A percentile compares a stretch with the other conserved stretches of the same genome.
These are phyloP conservation scores for sunflower (Helianthus annuus) DNA, from an alignment of 129 eudicot species.

Conservation along the genomic window DNA sequence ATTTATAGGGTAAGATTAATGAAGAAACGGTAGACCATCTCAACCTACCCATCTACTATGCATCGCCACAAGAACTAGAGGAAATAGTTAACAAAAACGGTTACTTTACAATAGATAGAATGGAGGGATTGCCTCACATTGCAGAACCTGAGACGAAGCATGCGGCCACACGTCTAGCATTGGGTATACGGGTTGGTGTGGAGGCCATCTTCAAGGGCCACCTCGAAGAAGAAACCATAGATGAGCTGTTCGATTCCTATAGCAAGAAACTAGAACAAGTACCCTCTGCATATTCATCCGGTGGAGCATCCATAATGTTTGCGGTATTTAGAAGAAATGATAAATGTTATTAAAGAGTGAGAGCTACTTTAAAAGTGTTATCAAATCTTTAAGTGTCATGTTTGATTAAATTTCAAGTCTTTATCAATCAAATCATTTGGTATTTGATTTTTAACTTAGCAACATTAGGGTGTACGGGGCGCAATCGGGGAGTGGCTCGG, in stretches of 20 bases:
- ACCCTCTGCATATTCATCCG: slow-evolving; percentile 15
- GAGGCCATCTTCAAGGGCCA: slow-evolving; percentile 28
- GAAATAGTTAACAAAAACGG: slow-evolving; percentile 26
- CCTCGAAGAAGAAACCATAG: slow-evolving; percentile 33
- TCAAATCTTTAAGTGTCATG: not conserved
- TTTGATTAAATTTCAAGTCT: not conserved
- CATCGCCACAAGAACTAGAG: slow-evolving; percentile 39
- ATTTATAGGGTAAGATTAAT: slow-evolving; percentile 37
- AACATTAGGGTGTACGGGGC: no score
- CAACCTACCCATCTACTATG: slow-evolving; percentile 37
- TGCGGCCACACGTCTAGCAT: slow-evolving; percentile 23
- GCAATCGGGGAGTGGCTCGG: no score
- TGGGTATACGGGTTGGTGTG: slow-evolving; percentile 33
- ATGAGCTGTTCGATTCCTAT: slow-evolving; percentile 37
- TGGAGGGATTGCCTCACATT: slow-evolving; percentile 31
- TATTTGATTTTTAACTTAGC: no score
- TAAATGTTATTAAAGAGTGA: not conserved
- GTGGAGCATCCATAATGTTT: slow-evolving; percentile 33
- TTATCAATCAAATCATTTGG: not conserved
- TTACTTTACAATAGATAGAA: slow-evolving; percentile 27
- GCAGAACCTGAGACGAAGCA: slow-evolving; percentile 21
- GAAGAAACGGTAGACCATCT: slow-evolving; percentile 35
- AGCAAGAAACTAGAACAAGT: slow-evolving; percentile 31
- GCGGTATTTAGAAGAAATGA: slow-evolving; percentile 25
- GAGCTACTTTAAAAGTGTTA: not conserved